A percentile compares a stretch with the other conserved stretches of the same genome.
These are phyloP conservation scores for Asterophora parasitica DNA, from an alignment of 768 basidiomycete species.

Conservation along the genomic window DNA sequence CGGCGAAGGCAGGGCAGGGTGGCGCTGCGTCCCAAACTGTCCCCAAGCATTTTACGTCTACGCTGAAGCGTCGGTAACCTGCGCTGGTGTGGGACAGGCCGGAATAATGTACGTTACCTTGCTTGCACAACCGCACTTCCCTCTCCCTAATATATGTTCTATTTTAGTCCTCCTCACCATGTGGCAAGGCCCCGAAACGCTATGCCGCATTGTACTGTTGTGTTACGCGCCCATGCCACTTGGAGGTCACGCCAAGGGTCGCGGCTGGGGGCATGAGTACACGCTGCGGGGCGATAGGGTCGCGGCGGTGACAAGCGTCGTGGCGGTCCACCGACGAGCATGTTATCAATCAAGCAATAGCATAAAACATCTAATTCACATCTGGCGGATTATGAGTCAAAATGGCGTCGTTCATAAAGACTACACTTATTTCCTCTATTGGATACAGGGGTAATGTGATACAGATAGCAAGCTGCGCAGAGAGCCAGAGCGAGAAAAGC, in stretches of 20 bases:
- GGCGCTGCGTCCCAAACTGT: not conserved
- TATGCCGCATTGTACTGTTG: not conserved
- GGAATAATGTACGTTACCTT: not conserved
- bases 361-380: not conserved
- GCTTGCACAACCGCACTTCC: not conserved
- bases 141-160: not conserved
- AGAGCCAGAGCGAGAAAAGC: not conserved
- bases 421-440: too few relatives aligned
- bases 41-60: constrained; percentile 1
- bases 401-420: too few relatives aligned
- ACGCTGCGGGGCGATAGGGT: not conserved
- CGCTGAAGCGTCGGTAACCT: not conserved
- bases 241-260: too few relatives aligned
- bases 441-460: not conserved
- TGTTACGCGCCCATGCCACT: too few relatives aligned
- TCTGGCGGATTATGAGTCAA: not conserved
- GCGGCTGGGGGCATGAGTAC: too few relatives aligned
- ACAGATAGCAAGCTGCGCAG: not conserved
- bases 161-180: not conserved
- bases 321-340: not conserved
- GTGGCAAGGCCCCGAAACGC: not conserved
- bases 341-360: not conserved
- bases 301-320: not conserved
- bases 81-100: not conserved
- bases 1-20: not conserved